A percentile compares a stretch with the other conserved stretches of the same genome.
Evolutionary conservation across 192 early-diverging fungal species (phyloP).

Genomic region (Spizellomyces sp.): DNA sequence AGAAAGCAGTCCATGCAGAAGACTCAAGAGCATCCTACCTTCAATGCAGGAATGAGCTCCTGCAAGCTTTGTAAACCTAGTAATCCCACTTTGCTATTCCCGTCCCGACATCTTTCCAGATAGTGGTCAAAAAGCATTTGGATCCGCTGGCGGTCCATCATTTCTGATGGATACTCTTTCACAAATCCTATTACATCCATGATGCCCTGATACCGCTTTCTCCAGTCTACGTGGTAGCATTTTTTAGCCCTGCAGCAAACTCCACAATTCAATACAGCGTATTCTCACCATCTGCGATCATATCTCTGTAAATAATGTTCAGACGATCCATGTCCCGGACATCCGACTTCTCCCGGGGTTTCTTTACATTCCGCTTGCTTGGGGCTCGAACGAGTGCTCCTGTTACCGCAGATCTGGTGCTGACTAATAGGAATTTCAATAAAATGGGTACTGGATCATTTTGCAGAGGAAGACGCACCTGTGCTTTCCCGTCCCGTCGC

Average conservation of each 20-base stretch:
- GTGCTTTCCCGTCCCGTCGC: not conserved
- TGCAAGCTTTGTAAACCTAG: slow-evolving; percentile 4
- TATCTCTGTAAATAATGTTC: not conserved
- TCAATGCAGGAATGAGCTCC: not conserved
- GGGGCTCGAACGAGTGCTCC: not conserved
- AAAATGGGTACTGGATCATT: too few relatives aligned
- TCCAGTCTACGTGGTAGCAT: not conserved
- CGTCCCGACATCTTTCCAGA: slow-evolving; percentile 22
- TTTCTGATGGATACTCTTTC: not conserved
- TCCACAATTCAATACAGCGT: too few relatives aligned
- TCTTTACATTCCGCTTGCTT: slow-evolving; percentile 14
- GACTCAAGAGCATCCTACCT: not conserved
- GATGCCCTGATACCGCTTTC: not conserved
- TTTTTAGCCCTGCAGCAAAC: too few relatives aligned
- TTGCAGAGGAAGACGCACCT: not conserved
- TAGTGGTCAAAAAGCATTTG: slow-evolving; percentile 12
- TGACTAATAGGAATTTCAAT: too few relatives aligned
- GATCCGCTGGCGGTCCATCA: slow-evolving; percentile 11
- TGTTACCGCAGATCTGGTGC: too few relatives aligned
- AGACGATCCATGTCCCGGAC: not conserved
- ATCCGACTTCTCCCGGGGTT: slow-evolving; percentile 7
- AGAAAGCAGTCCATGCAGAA: too few relatives aligned
- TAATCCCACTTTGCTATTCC: slow-evolving; percentile 23
- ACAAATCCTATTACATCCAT: not conserved
- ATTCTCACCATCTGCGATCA: not conserved